Conservation (phyloP, 805 yeast genomes). For the Metschnikowia colocasiae region DNA sequence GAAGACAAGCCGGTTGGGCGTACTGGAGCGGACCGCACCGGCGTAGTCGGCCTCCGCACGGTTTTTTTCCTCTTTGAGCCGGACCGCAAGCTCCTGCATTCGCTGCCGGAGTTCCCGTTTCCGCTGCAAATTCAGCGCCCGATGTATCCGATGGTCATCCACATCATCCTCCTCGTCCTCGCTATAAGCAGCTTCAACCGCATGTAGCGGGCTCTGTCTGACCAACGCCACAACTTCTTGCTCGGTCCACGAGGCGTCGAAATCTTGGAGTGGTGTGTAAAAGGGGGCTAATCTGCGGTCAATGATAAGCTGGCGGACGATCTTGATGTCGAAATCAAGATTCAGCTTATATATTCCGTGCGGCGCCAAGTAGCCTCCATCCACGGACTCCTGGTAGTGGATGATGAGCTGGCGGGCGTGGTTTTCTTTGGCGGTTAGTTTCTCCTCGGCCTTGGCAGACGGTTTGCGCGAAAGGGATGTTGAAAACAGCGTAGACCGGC, state of each 20-base stretch:
- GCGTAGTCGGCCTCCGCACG: slow-evolving; percentile 35
- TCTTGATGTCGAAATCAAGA: slow-evolving; percentile 65
- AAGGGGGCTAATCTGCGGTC: slow-evolving; percentile 82
- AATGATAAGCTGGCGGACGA: slow-evolving; percentile 68
- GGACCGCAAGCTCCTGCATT: slow-evolving; percentile 36
- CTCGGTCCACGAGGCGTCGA: slow-evolving; percentile 66
- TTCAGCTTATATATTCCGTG: slow-evolving; percentile 81
- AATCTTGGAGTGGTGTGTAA: slow-evolving; percentile 83
- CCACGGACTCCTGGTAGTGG: slow-evolving; percentile 66
- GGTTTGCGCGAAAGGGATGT: slow-evolving; percentile 9
- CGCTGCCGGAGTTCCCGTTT: slow-evolving; percentile 48
- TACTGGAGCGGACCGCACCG: slow-evolving; percentile 19
- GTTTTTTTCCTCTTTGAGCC: slow-evolving; percentile 28
- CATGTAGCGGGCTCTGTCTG: slow-evolving; percentile 53
- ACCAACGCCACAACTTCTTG: slow-evolving; percentile 54
- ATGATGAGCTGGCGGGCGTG: slow-evolving; percentile 60
- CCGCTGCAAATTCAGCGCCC: slow-evolving; percentile 43
- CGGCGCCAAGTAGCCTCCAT: slow-evolving; percentile 93
- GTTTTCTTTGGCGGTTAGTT: slow-evolving; percentile 44
- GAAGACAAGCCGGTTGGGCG: slow-evolving; percentile 22
- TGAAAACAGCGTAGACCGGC: slow-evolving; percentile 16
- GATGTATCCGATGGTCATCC: slow-evolving; percentile 55
- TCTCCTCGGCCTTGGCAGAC: slow-evolving; percentile 40
- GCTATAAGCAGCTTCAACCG: slow-evolving; percentile 44
- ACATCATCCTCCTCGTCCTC: slow-evolving; percentile 59